Percentiles rank a stretch among this genome's conserved stretches.
These are phyloP conservation scores for Erodium texanum DNA, from an alignment of 441 rosid species.

Conservation along the genomic window DNA sequence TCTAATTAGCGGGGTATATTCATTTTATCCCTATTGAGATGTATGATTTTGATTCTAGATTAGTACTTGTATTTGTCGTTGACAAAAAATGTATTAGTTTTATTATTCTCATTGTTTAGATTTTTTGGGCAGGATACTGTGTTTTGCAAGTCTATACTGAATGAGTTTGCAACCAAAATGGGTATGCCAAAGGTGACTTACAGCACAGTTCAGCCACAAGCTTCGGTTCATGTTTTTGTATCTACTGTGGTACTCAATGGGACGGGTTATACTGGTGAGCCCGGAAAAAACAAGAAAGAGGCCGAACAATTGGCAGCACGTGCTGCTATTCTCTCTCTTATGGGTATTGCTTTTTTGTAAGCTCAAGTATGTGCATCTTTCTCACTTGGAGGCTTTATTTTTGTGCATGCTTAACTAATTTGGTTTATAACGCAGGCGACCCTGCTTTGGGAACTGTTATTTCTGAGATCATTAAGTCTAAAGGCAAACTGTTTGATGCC, in stretches of 20 bases:
- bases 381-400: background rate
- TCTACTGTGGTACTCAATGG: slow-evolving; percentile 22
- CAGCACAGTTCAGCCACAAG: slow-evolving; percentile 9
- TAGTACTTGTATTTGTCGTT: background rate
- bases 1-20: slow-evolving; percentile 5
- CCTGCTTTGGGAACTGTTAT: slow-evolving; percentile 14
- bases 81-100: background rate
- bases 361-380: background rate
- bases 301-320: slow-evolving; percentile 28
- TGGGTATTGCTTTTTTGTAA: slow-evolving; percentile 18
- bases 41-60: background rate
- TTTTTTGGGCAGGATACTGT: slow-evolving; percentile 10
- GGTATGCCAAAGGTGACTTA: slow-evolving; percentile 10
- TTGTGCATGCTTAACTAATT: background rate
- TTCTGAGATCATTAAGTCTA: slow-evolving; percentile 22
- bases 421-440: slow-evolving; percentile 8
- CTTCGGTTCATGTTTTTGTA: slow-evolving; percentile 10
- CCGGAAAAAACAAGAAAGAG: slow-evolving; percentile 20
- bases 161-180: slow-evolving; percentile 18
- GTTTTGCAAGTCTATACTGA: slow-evolving; percentile 18
- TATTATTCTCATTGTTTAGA: background rate
- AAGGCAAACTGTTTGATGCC: background rate
- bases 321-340: slow-evolving; percentile 17
- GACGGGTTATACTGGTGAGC: slow-evolving; percentile 14
- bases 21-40: background rate